Evolutionary conservation across 148 eudicot species (phyloP).

Genomic region (Mesembryanthemum crystallinum): DNA sequence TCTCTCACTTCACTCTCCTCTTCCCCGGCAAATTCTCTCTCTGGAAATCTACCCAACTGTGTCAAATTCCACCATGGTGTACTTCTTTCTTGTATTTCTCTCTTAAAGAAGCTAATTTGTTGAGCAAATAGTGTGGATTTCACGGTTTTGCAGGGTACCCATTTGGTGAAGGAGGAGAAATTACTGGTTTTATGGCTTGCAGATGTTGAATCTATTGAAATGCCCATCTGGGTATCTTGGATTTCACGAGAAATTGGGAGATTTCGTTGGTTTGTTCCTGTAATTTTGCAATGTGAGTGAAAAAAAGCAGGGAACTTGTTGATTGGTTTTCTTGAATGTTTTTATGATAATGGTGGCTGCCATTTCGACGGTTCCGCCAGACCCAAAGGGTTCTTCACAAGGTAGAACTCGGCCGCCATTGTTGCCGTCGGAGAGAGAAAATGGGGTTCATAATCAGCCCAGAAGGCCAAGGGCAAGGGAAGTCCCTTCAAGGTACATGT

Average conservation of each 20-base stretch:
- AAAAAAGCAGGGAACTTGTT: conserved; percentile 7
- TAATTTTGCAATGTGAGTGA: conserved; percentile 44
- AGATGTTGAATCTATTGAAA: conserved; percentile 26
- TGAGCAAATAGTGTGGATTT: not conserved
- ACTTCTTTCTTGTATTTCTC: conserved; percentile 1
- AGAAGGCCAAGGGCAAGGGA: conserved; percentile 55
- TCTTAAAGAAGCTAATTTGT: conserved; percentile 1
- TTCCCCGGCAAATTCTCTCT: conserved; percentile 9
- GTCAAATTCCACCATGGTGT: conserved; percentile 17
- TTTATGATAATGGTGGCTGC: conserved; percentile 74
- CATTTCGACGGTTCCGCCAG: conserved; percentile 46
- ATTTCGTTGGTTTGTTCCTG: not conserved
- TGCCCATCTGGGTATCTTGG: conserved; percentile 22
- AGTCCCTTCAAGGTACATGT: conserved; percentile 76
- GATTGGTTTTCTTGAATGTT: conserved; percentile 6
- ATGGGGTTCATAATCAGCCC: conserved; percentile 31
- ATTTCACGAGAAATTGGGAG: conserved; percentile 28
- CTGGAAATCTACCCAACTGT: conserved; percentile 21
- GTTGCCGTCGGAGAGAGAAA: conserved; percentile 66
- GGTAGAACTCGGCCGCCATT: conserved; percentile 53
- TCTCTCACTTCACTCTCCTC: conserved; percentile 27
- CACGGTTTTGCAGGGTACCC: not conserved
- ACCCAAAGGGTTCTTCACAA: conserved; percentile 41
- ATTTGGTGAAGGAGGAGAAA: not conserved
- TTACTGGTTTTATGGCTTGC: not conserved